A percentile compares a stretch with the other conserved stretches of the same genome.
Conservation (phyloP, 2,329 filamentous ascomycete genomes). For the Penicillium thymicola region DNA sequence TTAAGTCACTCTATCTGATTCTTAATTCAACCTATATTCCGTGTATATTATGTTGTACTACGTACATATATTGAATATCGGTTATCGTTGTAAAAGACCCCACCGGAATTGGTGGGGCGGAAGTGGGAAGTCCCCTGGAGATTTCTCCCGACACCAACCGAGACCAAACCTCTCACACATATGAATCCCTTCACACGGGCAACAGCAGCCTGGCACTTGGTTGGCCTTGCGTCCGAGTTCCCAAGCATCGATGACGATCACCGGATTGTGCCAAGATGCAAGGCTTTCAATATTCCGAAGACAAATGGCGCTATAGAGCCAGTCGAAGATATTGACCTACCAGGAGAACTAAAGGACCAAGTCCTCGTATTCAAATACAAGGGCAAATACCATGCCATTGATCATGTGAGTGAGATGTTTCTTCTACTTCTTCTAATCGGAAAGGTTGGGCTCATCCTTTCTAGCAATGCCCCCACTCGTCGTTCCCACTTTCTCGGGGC, state of each 20-base stretch:
- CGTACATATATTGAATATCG: neutral
- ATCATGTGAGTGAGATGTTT: slow-evolving; percentile 53
- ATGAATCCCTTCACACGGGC: slow-evolving; percentile 23
- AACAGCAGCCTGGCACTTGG: slow-evolving; percentile 49
- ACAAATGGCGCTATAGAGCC: slow-evolving; percentile 28
- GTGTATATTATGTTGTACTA: neutral
- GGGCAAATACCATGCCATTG: slow-evolving; percentile 63
- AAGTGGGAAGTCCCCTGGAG: neutral
- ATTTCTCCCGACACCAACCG: neutral
- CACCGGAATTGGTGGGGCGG: slow-evolving; percentile 3
- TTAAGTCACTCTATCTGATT: neutral
- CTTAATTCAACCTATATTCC: neutral
- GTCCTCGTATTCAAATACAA: slow-evolving; percentile 64
- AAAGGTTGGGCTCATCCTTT: slow-evolving; percentile 2
- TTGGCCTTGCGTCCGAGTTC: slow-evolving; percentile 54
- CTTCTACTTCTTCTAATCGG: rapidly evolving
- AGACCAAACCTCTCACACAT: neutral
- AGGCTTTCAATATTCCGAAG: slow-evolving; percentile 52
- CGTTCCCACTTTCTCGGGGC: slow-evolving; percentile 63
- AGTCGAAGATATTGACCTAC: slow-evolving; percentile 33
- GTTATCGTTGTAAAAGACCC: neutral
- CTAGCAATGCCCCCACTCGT: slow-evolving; percentile 65
- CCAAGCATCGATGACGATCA: slow-evolving; percentile 48
- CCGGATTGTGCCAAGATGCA: slow-evolving; percentile 52
- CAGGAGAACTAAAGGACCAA: slow-evolving; percentile 52